Evolutionary conservation across 805 yeast species (phyloP).

Genomic region (Blastobotrys terrestris): DNA sequence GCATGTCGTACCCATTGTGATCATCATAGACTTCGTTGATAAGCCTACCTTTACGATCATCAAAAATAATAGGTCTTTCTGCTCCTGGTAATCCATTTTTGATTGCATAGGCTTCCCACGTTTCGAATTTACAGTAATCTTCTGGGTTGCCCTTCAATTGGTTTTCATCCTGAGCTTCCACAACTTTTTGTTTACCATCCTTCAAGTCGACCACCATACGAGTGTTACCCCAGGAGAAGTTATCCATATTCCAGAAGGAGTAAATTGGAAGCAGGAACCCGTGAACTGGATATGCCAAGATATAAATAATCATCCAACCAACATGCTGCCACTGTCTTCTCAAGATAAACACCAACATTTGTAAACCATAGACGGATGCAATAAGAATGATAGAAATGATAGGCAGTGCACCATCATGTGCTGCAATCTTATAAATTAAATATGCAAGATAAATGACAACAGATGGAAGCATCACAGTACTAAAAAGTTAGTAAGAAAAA

Average conservation of each 20-base stretch:
- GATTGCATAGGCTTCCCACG: conserved; percentile 34
- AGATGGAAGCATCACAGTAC: conserved; percentile 54
- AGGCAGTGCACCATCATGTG: conserved; percentile 46
- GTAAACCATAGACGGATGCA: conserved; percentile 52
- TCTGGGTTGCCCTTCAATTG: conserved; percentile 21
- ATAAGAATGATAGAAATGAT: conserved; percentile 50
- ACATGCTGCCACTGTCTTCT: conserved; percentile 41
- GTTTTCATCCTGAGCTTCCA: conserved; percentile 19
- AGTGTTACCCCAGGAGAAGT: conserved; percentile 62
- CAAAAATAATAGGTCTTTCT: conserved; percentile 31
- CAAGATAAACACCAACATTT: conserved; percentile 49
- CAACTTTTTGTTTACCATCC: conserved; percentile 41
- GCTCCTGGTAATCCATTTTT: conserved; percentile 34
- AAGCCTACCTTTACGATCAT: conserved; percentile 30
- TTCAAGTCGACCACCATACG: conserved; percentile 50
- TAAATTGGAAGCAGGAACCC: conserved; percentile 54
- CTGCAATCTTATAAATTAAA: conserved; percentile 44
- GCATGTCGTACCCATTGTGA: conserved; percentile 23
- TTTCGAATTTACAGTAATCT: conserved; percentile 33
- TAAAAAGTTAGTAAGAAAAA: conserved; percentile 34
- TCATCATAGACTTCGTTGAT: conserved; percentile 22
- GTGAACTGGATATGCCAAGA: conserved; percentile 55
- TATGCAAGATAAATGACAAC: conserved; percentile 50
- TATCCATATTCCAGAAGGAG: conserved; percentile 61
- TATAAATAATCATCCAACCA: conserved; percentile 51